These are phyloP conservation scores for Fusarium miscanthi DNA, from an alignment of 2,329 filamentous ascomycete genomes.

Conservation along the genomic window DNA sequence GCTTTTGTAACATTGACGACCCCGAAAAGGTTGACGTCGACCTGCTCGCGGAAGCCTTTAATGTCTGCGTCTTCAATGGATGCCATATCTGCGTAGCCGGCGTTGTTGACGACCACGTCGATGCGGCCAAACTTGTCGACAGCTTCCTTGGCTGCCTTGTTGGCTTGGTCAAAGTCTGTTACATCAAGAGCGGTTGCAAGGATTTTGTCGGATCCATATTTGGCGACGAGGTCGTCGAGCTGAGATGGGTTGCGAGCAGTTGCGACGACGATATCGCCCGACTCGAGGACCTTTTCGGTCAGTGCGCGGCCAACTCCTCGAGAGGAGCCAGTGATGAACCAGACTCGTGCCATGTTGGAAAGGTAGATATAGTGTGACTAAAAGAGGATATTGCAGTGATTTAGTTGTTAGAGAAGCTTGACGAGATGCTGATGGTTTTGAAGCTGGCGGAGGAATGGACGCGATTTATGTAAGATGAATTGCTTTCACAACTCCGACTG, in stretches of 20 bases:
- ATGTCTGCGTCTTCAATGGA: constrained; percentile 64
- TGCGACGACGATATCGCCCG: constrained; percentile 58
- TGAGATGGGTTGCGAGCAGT: constrained; percentile 55
- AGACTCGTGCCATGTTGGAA: constrained; percentile 48
- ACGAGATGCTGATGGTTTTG: not conserved
- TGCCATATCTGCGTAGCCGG: constrained; percentile 66
- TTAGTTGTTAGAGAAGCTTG: not conserved
- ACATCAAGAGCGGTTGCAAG: constrained; percentile 65
- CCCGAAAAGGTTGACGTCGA: constrained; percentile 71
- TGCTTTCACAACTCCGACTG: fast-evolving
- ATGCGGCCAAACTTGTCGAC: constrained; percentile 63
- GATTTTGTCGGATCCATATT: constrained; percentile 56
- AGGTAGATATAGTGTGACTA: not conserved
- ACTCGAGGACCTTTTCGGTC: constrained; percentile 51
- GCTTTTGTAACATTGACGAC: constrained; percentile 63
- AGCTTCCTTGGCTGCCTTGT: constrained; percentile 49
- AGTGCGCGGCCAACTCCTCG: constrained; percentile 60
- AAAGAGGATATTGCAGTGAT: not conserved
- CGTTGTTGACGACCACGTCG: constrained; percentile 71
- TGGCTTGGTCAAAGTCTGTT: constrained; percentile 54
- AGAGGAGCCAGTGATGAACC: constrained; percentile 61
- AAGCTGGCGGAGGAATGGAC: no score
- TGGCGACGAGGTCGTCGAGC: constrained; percentile 50
- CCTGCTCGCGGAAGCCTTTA: constrained; percentile 60
- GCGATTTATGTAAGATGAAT: not conserved